A percentile compares a stretch with the other conserved stretches of the same genome.
These are phyloP conservation scores for Prunus mira DNA, from an alignment of 306 rosid species.

Conservation along the genomic window DNA sequence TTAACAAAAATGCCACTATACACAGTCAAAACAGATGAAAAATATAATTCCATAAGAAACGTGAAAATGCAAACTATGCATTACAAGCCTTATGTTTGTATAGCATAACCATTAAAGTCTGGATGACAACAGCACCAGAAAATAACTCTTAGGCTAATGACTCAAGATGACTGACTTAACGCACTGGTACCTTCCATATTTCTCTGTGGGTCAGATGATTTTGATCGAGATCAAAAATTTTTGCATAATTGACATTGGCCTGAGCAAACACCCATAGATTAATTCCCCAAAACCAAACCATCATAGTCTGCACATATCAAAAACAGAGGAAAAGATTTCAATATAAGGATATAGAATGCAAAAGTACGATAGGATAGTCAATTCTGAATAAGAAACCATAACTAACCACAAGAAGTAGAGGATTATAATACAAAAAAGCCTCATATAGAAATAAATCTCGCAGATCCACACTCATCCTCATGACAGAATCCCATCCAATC, in stretches of 20 bases:
- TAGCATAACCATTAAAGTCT: background rate
- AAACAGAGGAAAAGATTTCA: conserved; percentile 21
- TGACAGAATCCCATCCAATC: conserved; percentile 98
- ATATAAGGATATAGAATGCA: conserved; percentile 17
- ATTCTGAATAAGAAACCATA: conserved; percentile 15
- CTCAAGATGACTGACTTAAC: conserved; percentile 7
- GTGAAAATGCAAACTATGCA: background rate
- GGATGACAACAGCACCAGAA: conserved; percentile 7
- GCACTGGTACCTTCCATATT: conserved; percentile 83
- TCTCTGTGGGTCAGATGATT: conserved; percentile 81
- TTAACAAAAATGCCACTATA: background rate
- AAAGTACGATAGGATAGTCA: conserved; percentile 8
- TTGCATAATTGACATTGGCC: conserved; percentile 63
- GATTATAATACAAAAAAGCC: conserved; percentile 97
- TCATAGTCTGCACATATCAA: conserved; percentile 66
- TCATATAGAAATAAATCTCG: conserved; percentile 87
- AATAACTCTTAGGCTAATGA: background rate
- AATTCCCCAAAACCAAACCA: conserved; percentile 98
- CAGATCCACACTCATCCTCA: conserved; percentile 96
- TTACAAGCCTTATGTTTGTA: background rate
- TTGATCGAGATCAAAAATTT: conserved; percentile 88
- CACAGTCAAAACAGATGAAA: background rate
- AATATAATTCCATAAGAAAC: background rate
- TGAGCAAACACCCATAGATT: conserved; percentile 83
- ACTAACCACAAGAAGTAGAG: conserved; percentile 92